These are phyloP conservation scores for Trypanosoma vivax DNA, from an alignment of 208 protist species.

Conservation along the genomic window DNA sequence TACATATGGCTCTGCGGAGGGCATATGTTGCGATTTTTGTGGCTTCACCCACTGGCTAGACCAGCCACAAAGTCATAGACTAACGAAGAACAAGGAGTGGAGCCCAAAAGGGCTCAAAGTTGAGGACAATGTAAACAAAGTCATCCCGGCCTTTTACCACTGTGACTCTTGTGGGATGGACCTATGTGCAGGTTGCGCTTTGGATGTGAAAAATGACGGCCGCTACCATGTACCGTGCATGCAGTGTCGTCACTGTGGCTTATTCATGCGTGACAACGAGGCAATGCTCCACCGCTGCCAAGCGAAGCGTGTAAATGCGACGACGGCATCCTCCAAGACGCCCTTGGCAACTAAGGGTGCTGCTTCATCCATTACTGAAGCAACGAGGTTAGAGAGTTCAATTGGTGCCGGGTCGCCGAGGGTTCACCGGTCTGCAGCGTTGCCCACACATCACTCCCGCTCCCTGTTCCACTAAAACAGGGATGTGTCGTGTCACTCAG, in stretches of 20 bases:
- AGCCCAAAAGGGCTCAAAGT: conserved; percentile 4
- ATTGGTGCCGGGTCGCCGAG: no score
- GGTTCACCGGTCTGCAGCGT: no score
- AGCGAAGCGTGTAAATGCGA: conserved; percentile 4
- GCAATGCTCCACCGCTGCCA: conserved; percentile 39
- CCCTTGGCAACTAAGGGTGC: conserved; percentile 5
- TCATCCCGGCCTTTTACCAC: conserved; percentile 35
- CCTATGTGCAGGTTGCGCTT: conserved; percentile 52
- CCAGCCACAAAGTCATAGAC: not conserved
- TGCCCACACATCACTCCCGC: not conserved
- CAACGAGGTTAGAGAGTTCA: no score
- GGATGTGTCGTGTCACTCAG: not conserved
- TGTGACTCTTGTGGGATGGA: conserved; percentile 64
- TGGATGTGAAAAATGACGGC: conserved; percentile 38
- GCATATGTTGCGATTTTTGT: conserved; percentile 84
- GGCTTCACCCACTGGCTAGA: conserved; percentile 64
- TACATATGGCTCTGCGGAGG: conserved; percentile 52
- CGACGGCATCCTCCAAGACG: not conserved
- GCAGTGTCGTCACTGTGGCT: conserved; percentile 53
- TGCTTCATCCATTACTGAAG: conserved; percentile 5
- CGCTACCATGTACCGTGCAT: conserved; percentile 78
- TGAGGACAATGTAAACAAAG: not conserved
- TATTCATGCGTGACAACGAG: conserved; percentile 33
- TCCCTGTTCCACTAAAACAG: not conserved
- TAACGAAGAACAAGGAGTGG: conserved; percentile 1